phyloP scores from a whole-genome alignment of 2,329 filamentous ascomycete genomes.

The Amesomyces nigricolor region DNA sequence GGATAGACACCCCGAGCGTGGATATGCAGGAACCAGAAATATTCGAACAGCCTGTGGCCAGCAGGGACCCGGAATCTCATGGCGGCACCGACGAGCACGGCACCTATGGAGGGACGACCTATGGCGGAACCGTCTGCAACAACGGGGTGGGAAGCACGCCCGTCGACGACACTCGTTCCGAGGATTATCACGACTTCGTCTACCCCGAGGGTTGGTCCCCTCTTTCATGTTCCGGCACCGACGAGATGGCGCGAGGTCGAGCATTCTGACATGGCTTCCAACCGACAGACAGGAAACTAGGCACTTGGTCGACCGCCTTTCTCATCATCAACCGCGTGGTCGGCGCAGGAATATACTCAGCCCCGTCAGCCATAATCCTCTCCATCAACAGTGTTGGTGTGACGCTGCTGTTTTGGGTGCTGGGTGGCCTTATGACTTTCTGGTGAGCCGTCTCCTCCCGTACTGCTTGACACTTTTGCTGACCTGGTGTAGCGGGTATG shows the following conservation, averaged over 20 bases:
- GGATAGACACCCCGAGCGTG: too few relatives aligned
- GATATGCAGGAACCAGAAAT: slow-evolving; percentile 28
- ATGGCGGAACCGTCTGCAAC: slow-evolving; percentile 21
- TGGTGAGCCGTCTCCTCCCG: slow-evolving; percentile 34
- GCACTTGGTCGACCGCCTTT: slow-evolving; percentile 33
- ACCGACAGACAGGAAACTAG: slow-evolving; percentile 27
- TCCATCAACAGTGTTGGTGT: slow-evolving; percentile 41
- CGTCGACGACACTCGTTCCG: slow-evolving; percentile 20
- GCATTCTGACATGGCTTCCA: neutral
- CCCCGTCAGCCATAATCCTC: slow-evolving; percentile 40
- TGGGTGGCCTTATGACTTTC: slow-evolving; percentile 43
- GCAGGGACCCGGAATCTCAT: slow-evolving; percentile 22
- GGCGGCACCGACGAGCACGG: slow-evolving; percentile 19
- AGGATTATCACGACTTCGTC: slow-evolving; percentile 27
- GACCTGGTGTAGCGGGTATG: slow-evolving; percentile 24
- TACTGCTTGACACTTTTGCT: neutral
- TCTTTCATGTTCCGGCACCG: neutral
- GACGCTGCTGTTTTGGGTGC: slow-evolving; percentile 44
- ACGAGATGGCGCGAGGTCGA: neutral
- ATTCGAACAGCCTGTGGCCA: slow-evolving; percentile 27
- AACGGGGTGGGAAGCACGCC: slow-evolving; percentile 18
- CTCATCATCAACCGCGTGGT: slow-evolving; percentile 45
- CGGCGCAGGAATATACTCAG: slow-evolving; percentile 46
- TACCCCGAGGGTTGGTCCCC: slow-evolving; percentile 25
- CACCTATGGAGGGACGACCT: slow-evolving; percentile 21